Conservation (phyloP, 2,329 filamentous ascomycete genomes). For the Fusarium setosum region DNA sequence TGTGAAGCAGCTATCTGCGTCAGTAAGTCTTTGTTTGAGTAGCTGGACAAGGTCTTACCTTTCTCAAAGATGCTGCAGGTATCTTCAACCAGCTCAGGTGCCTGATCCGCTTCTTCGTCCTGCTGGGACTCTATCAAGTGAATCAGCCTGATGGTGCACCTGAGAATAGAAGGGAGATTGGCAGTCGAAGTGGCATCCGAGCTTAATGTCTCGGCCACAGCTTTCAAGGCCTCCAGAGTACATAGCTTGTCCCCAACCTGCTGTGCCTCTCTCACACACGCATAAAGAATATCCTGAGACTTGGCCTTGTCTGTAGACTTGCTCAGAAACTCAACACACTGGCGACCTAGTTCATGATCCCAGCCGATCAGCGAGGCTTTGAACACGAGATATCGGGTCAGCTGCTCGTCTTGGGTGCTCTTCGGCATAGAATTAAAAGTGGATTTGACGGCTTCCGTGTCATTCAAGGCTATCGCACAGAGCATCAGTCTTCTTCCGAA, state of each 20-base stretch:
- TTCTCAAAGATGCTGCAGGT: conserved; percentile 63
- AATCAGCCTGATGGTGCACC: conserved; percentile 65
- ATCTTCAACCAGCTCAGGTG: conserved; percentile 53
- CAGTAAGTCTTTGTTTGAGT: conserved; percentile 6
- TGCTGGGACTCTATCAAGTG: conserved; percentile 54
- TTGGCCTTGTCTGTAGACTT: conserved; percentile 61
- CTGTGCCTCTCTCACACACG: conserved; percentile 83
- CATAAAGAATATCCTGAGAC: conserved; percentile 74
- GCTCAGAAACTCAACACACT: conserved; percentile 72
- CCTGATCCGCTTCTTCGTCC: conserved; percentile 2
- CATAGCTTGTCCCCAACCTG: conserved; percentile 70
- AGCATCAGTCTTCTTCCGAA: conserved; percentile 78
- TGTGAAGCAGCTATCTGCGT: conserved; percentile 41
- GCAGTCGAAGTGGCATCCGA: conserved; percentile 26
- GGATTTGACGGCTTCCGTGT: conserved; percentile 38
- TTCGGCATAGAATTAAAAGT: conserved; percentile 70
- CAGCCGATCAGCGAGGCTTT: conserved; percentile 72
- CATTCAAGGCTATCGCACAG: conserved; percentile 68
- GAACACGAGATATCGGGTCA: conserved; percentile 81
- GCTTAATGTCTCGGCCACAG: conserved; percentile 45
- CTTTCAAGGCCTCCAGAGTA: conserved; percentile 55
- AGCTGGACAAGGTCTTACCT: conserved; percentile 45
- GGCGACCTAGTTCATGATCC: conserved; percentile 68
- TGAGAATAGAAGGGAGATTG: conserved; percentile 52
- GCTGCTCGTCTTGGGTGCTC: conserved; percentile 66